A percentile compares a stretch with the other conserved stretches of the same genome.
Conservation (phyloP, 2,329 filamentous ascomycete genomes). For the Talaromyces atroroseus region DNA sequence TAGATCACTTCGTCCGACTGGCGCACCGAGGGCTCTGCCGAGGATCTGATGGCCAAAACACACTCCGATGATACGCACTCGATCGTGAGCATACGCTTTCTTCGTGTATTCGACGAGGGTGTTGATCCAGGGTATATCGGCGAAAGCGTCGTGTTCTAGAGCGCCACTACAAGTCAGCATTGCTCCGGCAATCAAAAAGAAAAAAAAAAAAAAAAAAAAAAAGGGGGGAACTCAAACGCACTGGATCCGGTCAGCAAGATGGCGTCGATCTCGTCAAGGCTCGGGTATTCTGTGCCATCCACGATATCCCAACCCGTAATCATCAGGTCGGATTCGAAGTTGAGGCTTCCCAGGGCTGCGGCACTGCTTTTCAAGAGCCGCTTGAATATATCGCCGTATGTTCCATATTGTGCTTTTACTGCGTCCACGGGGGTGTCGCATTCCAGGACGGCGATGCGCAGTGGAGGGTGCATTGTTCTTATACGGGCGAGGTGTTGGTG, state of each 20-base stretch:
- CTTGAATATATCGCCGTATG: conserved; percentile 67
- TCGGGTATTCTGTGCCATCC: conserved; percentile 61
- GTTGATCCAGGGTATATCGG: conserved; percentile 68
- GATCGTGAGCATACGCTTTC: conserved; percentile 54
- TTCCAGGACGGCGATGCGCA: conserved; percentile 83
- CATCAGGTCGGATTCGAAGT: conserved; percentile 42
- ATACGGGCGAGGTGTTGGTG: not conserved
- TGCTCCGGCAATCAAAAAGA: too few relatives aligned
- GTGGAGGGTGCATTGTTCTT: conserved; percentile 36
- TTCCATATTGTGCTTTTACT: conserved; percentile 60
- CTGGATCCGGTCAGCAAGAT: conserved; percentile 71
- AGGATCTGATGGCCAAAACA: conserved; percentile 89
- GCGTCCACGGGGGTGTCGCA: conserved; percentile 70
- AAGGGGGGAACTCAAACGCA: conserved; percentile 30
- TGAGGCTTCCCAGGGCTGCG: conserved; percentile 34
- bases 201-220: too few relatives aligned
- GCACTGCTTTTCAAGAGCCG: conserved; percentile 54
- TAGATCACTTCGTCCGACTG: conserved; percentile 59
- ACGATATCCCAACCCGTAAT: conserved; percentile 69
- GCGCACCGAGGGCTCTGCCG: conserved; percentile 62
- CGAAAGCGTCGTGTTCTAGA: conserved; percentile 66
- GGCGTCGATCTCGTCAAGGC: conserved; percentile 69
- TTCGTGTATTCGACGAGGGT: conserved; percentile 65
- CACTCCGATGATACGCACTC: conserved; percentile 68
- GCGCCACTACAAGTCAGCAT: not conserved